Conservation (phyloP, 768 basidiomycete species). For the Dictyophora rubrovolvata region DNA sequence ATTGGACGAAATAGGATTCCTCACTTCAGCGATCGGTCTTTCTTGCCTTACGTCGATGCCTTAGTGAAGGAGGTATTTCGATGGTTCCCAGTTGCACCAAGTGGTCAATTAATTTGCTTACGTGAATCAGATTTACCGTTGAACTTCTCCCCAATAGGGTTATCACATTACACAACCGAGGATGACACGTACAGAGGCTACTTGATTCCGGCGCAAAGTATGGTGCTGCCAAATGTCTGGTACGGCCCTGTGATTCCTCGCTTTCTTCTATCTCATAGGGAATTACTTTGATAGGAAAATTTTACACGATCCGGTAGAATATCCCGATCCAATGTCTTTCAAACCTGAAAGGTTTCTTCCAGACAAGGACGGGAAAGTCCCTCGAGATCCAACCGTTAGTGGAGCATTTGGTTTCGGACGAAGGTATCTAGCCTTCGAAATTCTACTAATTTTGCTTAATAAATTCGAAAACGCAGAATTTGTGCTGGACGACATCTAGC, state of each 20-base stretch:
- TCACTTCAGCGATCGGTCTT: background rate
- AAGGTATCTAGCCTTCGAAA: background rate
- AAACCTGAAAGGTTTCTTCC: constrained; percentile 6
- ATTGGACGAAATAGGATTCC: background rate
- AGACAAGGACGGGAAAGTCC: background rate
- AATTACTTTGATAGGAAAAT: background rate
- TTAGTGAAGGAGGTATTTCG: background rate
- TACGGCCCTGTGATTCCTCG: background rate
- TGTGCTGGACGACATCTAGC: constrained; percentile 50
- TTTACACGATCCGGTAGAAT: constrained; percentile 1
- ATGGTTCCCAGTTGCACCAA: background rate
- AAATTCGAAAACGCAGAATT: constrained; percentile 18
- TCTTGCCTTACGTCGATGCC: background rate
- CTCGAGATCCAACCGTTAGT: constrained; percentile 1
- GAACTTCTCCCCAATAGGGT: background rate
- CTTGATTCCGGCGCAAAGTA: background rate
- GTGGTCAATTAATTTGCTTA: background rate
- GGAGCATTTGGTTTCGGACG: background rate
- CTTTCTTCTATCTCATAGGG: background rate
- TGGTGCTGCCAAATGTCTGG: constrained; percentile 3
- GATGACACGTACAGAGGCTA: background rate
- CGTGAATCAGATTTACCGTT: background rate
- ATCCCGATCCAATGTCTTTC: constrained; percentile 2
- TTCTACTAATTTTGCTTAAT: too few species aligned
- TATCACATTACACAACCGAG: background rate